Evolutionary conservation across 257 asterid species (phyloP), one percentile per base, ranked within the genome.

Genomic region (Petrea volubilis): DNA sequence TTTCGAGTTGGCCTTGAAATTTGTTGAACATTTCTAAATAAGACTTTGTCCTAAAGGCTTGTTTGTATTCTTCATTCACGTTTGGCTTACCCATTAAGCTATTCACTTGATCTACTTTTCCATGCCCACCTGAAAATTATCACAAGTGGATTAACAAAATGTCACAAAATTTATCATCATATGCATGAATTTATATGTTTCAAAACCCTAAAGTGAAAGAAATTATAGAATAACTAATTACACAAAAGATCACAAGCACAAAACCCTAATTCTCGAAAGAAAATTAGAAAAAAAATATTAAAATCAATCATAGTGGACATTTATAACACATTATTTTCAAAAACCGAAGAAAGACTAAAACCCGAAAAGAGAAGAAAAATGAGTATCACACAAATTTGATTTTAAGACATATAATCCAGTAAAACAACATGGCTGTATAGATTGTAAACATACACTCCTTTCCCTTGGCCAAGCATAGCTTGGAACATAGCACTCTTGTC

Each of bases 11-110:
- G 51, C 60, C 66, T 29, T 82, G 78, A 68, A 89, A 70, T 80
- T 87, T 83, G 62, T 73, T 53, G 75, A 63, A 77, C 6, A 92
- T 78, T 33, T 90, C 96, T 20, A 74, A 70, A 77, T 81, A 92
- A 23, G 98, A 92, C 55, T 88, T 90, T 14, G 98, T 86, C 69
- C 97, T 81, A 25, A 92, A 82, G 7, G 92, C 87, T 74, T 82
- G 81, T 73, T 71, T 77, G 62, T 87, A 89, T 69, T 92, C 95
- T 68, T 87, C 88, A 36, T 82, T 75, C 67, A 89, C 86, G 56
- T 74, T 64, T 79, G 84, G 44, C 70, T 74, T 74, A 52, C 55
- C 68, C 80, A 10, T 75, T 75, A 64, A 79, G 80, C 83, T 71
- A 28, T 43, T 67, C 52, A 1, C 72, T 3, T 75, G 64, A 23